Evolutionary conservation across 305 asterid genomes (phyloP).

Genomic region (Salvia sclarea): DNA sequence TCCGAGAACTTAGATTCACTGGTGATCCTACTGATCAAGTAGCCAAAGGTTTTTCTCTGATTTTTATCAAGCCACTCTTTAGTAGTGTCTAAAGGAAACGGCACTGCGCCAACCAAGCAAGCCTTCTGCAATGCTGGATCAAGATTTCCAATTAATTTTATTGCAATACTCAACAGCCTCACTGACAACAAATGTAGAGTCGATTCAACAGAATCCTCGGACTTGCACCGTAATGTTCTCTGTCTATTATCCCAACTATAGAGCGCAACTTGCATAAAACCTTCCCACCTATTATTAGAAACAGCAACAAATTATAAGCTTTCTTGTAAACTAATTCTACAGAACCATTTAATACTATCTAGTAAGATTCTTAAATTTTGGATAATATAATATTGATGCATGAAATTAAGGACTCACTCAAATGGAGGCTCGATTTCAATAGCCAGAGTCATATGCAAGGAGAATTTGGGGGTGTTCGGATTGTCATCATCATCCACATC

Average conservation of each 20-base stretch:
- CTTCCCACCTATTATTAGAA: constrained; percentile 76
- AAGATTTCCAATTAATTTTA: constrained; percentile 53
- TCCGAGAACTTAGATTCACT: constrained; percentile 46
- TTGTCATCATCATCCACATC: constrained; percentile 35
- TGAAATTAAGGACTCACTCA: constrained; percentile 52
- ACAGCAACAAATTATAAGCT: background rate
- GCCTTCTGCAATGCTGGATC: constrained; percentile 69
- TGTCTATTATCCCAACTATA: constrained; percentile 53
- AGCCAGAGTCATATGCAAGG: constrained; percentile 81
- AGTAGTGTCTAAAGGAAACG: constrained; percentile 34
- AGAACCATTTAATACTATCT: background rate
- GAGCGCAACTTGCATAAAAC: constrained; percentile 69
- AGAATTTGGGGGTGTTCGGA: constrained; percentile 40
- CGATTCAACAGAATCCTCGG: constrained; percentile 30
- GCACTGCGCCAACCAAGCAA: constrained; percentile 65
- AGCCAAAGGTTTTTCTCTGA: constrained; percentile 49
- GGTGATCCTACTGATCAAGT: constrained; percentile 43
- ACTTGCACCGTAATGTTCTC: constrained; percentile 22
- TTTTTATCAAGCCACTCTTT: constrained; percentile 40
- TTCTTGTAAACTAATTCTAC: background rate
- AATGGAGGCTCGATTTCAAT: constrained; percentile 85
- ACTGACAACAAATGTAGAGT: constrained; percentile 36
- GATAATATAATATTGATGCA: background rate
- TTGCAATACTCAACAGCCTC: constrained; percentile 56
- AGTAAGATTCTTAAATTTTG: background rate